Conservation (phyloP, 2,329 filamentous ascomycete species). For the Fusarium sp. region DNA sequence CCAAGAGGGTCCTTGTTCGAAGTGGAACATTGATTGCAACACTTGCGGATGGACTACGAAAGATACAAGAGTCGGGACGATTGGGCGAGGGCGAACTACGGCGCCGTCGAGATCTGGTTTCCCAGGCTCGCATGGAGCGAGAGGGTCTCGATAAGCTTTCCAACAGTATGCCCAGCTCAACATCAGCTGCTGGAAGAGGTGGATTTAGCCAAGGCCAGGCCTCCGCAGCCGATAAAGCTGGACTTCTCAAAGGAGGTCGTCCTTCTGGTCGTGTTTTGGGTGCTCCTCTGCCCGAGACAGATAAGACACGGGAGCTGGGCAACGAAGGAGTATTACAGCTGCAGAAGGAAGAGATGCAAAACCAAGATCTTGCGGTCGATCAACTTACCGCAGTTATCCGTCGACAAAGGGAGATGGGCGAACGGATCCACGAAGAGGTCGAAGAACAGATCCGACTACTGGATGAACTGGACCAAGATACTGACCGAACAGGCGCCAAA, state of each 20-base stretch:
- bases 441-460: slow-evolving; percentile 79
- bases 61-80: slow-evolving; percentile 66
- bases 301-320: slow-evolving; percentile 80
- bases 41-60: slow-evolving; percentile 74
- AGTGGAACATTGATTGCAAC: slow-evolving; percentile 73
- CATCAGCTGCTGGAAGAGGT: slow-evolving; percentile 50
- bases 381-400: slow-evolving; percentile 76
- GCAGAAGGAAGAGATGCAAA: slow-evolving; percentile 79
- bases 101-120: slow-evolving; percentile 77
- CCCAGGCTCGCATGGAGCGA: slow-evolving; percentile 77
- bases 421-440: slow-evolving; percentile 81
- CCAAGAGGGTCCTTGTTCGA: slow-evolving; percentile 79
- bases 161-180: slow-evolving; percentile 62
- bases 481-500: slow-evolving; percentile 75
- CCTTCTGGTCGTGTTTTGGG: slow-evolving; percentile 76
- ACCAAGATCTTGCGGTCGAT: slow-evolving; percentile 81
- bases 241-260: slow-evolving; percentile 58
- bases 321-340: slow-evolving; percentile 80
- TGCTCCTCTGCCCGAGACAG: slow-evolving; percentile 79
- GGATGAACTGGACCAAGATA: slow-evolving; percentile 74
- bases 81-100: slow-evolving; percentile 82
- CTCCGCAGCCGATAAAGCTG: slow-evolving; percentile 63
- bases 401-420: slow-evolving; percentile 81
- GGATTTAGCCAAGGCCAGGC: slow-evolving; percentile 65
- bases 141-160: slow-evolving; percentile 82